Conservation (phyloP, 768 basidiomycete species). For the Austroboletus eburneus region DNA sequence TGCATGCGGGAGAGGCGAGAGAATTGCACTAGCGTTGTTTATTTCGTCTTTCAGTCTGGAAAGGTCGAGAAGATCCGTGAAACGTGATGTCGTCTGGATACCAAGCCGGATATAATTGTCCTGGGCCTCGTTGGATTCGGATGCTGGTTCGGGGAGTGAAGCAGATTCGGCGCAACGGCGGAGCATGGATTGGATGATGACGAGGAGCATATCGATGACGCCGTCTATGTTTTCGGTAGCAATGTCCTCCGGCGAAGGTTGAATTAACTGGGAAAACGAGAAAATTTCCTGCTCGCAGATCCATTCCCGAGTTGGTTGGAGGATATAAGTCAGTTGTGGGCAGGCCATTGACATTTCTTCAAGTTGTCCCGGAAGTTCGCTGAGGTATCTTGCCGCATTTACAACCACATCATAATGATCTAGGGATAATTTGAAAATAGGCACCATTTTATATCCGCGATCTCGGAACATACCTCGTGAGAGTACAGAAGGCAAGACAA, state of each 20-base stretch:
- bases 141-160: constrained; percentile 1
- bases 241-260: not conserved
- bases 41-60: constrained; percentile 40
- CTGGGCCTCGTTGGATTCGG: constrained; percentile 27
- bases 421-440: constrained; percentile 10
- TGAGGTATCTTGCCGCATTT: constrained; percentile 24
- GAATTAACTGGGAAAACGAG: constrained; percentile 12
- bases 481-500: constrained; percentile 29
- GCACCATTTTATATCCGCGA: not conserved
- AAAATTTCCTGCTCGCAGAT: constrained; percentile 26
- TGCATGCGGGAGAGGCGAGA: constrained; percentile 34
- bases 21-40: constrained; percentile 32
- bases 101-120: constrained; percentile 54
- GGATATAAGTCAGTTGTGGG: constrained; percentile 26
- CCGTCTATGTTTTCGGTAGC: constrained; percentile 27
- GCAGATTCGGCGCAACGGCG: constrained; percentile 32
- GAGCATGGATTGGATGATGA: constrained; percentile 61
- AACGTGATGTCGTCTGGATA: constrained; percentile 39
- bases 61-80: constrained; percentile 49
- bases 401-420: constrained; percentile 35
- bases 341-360: constrained; percentile 27
- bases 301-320: constrained; percentile 28
- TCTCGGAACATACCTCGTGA: constrained; percentile 32
- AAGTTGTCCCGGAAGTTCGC: constrained; percentile 21
- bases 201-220: constrained; percentile 60